Evolutionary conservation across 2,329 filamentous ascomycete genomes (phyloP), one percentile per base, ranked within the genome.

Genomic region (Aspergillus pseudoviridinutans): DNA sequence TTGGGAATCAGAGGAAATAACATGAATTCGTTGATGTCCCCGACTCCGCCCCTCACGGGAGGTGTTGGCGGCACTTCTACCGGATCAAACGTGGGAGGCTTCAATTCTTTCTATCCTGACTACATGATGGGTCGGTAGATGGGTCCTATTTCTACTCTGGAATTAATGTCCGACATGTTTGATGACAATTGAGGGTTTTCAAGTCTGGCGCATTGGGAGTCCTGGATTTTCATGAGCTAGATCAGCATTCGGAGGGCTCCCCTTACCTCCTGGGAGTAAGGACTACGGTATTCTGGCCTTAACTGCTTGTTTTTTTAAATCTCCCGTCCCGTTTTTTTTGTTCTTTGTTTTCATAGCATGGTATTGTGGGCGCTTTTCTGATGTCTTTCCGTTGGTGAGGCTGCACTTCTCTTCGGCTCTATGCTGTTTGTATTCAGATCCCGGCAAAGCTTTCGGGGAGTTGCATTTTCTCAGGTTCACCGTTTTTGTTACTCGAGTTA

Each of bases 121-220:
- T 79, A 79, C 68, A 79, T 79, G 77, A 76, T 79, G 71, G 77
- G 77, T 62, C 75, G 77, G 59, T 79, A 70, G 72, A 61, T 51
- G 50, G 55, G 59, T 25, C 58, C 62, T 58, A 58, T 66, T 58
- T 62, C 63, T 62, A 66, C 56, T 62, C 56, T 56, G 59, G 63
- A 66, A 63, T 67, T 74, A 68, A 76, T 73, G 73, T 72, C 71
- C 71, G 72, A 68, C 71, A 76, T 74, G 74, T 74, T 75, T 76
- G 66, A 73, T 71, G 71, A 74, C 64, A 68, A 70, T 65, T 72
- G 68, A 70, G 69, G 66, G 44, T 22, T 47, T 47, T 47, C 44
- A 47, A 72, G 70, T 69, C 67, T 69, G 74, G 74, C 74, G 74
- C 69, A 74, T 69, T 72, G 65, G 68, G 69, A 62, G 68, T 69